A percentile compares a stretch with the other conserved stretches of the same genome.
These are phyloP conservation scores for Hymenoscyphus occultus DNA, from an alignment of 2,329 filamentous ascomycete genomes.

Conservation along the genomic window DNA sequence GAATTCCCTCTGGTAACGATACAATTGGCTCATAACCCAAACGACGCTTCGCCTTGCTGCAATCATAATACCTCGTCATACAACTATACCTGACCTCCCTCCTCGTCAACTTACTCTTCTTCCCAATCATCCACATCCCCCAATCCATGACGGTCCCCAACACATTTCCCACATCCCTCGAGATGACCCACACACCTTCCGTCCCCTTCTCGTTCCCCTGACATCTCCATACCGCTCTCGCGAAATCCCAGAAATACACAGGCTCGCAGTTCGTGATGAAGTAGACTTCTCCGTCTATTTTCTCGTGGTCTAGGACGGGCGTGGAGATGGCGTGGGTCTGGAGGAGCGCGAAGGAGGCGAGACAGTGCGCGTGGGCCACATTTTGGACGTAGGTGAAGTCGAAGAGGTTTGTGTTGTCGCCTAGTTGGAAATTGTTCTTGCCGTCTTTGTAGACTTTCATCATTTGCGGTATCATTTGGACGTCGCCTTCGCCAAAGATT, in stretches of 20 bases:
- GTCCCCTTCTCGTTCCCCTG: constrained; percentile 53
- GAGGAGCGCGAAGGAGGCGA: constrained; percentile 61
- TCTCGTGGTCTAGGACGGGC: constrained; percentile 66
- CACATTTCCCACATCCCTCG: constrained; percentile 49
- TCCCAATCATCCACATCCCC: constrained; percentile 47
- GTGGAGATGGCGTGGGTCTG: constrained; percentile 38
- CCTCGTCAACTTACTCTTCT: constrained; percentile 50
- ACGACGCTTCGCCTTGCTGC: constrained; percentile 68
- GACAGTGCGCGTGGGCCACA: constrained; percentile 74
- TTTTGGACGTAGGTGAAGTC: constrained; percentile 71
- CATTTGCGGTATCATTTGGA: constrained; percentile 69
- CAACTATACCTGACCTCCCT: constrained; percentile 57
- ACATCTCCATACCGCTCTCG: constrained; percentile 70
- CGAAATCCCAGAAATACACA: constrained; percentile 88
- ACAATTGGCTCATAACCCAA: constrained; percentile 69
- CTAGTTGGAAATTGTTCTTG: constrained; percentile 76
- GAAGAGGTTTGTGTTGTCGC: constrained; percentile 67
- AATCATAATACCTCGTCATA: constrained; percentile 77
- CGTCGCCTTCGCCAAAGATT: constrained; percentile 89
- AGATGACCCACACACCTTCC: constrained; percentile 54
- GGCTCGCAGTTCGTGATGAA: constrained; percentile 88
- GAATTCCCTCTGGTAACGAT: constrained; percentile 60
- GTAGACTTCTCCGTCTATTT: constrained; percentile 81
- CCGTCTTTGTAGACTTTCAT: constrained; percentile 66
- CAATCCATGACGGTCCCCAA: constrained; percentile 54